A percentile compares a stretch with the other conserved stretches of the same genome.
These are phyloP conservation scores for Ascodesmis nigricans DNA, from an alignment of 495 filamentous ascomycete species.

Conservation along the genomic window DNA sequence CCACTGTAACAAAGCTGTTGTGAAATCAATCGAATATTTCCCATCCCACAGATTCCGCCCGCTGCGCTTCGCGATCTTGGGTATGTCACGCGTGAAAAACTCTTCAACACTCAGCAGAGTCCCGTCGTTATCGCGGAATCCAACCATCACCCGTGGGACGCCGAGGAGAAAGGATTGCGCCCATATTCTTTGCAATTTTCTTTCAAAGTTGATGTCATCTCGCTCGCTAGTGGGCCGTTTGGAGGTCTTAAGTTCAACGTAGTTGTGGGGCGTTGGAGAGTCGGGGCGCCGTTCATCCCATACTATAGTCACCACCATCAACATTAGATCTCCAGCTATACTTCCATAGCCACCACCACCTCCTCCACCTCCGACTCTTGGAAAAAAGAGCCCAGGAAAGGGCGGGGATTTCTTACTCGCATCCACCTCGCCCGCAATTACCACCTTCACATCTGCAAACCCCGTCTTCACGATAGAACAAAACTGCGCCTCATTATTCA, in stretches of 20 bases:
- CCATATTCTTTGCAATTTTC: constrained; percentile 88
- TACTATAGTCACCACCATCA: too few species aligned
- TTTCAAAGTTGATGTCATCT: constrained; percentile 54
- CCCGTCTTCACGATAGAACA: constrained; percentile 80
- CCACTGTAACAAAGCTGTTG: constrained; percentile 51
- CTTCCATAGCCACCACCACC: too few species aligned
- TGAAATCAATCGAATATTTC: constrained; percentile 77
- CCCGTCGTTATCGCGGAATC: constrained; percentile 56
- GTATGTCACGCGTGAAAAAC: constrained; percentile 54
- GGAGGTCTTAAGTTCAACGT: constrained; percentile 86
- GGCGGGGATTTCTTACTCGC: constrained; percentile 36
- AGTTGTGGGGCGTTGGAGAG: constrained; percentile 48
- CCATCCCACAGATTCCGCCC: constrained; percentile 60
- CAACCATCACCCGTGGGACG: constrained; percentile 76
- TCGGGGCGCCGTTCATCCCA: constrained; percentile 58
- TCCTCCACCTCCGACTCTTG: too few species aligned
- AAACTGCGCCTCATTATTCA: constrained; percentile 79
- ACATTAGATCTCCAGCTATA: too few species aligned
- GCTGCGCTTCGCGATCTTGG: constrained; percentile 41
- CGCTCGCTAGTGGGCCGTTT: constrained; percentile 41
- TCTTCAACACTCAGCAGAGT: constrained; percentile 49
- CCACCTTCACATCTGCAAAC: constrained; percentile 45
- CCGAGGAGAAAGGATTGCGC: constrained; percentile 87
- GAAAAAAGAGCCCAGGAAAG: too few species aligned
- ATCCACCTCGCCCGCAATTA: constrained; percentile 92